Evolutionary conservation across 2,329 filamentous ascomycete genomes (phyloP).

Genomic region (Claviceps sp.): DNA sequence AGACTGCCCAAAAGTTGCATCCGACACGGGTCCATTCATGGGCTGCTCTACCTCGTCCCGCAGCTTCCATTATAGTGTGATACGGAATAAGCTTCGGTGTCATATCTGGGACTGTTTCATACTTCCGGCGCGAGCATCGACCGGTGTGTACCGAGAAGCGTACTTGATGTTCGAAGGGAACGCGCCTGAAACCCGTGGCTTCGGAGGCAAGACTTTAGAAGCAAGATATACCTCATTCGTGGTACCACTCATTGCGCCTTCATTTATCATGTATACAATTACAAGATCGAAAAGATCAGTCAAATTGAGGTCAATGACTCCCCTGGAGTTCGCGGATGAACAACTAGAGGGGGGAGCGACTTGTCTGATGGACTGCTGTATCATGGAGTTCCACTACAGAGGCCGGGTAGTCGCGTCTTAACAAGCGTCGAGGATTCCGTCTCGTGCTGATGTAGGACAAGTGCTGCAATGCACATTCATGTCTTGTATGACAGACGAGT

Average conservation of each 20-base stretch:
- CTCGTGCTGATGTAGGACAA: background rate
- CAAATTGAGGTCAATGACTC: background rate
- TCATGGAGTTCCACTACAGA: background rate
- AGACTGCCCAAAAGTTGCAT: slow-evolving; percentile 3
- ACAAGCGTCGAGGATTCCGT: slow-evolving; percentile 4
- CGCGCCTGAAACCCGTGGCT: background rate
- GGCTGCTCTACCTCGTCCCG: slow-evolving; percentile 5
- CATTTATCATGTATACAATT: background rate
- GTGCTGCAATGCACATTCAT: background rate
- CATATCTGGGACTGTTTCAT: slow-evolving; percentile 1
- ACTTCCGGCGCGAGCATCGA: background rate
- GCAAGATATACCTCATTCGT: background rate
- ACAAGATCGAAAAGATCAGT: background rate
- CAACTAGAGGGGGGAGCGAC: too few species aligned
- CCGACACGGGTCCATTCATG: slow-evolving; percentile 3
- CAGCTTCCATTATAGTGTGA: slow-evolving; percentile 1
- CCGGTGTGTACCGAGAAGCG: background rate
- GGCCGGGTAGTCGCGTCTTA: slow-evolving; percentile 4
- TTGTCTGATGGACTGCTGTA: slow-evolving; percentile 1
- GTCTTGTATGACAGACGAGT: slow-evolving; percentile 3
- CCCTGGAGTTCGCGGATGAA: background rate
- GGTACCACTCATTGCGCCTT: background rate
- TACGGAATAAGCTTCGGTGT: slow-evolving; percentile 1
- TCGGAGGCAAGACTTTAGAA: background rate
- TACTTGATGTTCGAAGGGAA: background rate